phyloP scores from a whole-genome alignment of 2,329 filamentous ascomycete genomes.

The Pyricularia pennisetigena region DNA sequence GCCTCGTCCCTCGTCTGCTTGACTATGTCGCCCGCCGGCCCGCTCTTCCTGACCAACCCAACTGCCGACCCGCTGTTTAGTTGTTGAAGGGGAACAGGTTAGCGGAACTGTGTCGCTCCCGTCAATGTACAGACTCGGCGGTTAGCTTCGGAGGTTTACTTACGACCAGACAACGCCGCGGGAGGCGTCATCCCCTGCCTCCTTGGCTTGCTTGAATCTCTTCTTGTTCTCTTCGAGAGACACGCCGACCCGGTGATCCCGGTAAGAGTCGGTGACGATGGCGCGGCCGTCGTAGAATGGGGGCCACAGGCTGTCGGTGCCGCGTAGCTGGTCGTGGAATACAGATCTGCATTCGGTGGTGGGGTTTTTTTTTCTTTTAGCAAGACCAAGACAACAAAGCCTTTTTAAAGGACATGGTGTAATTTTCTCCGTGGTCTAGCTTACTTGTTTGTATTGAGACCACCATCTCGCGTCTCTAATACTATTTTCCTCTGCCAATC shows the following conservation, averaged over 20 bases:
- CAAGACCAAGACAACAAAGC: conserved; percentile 3
- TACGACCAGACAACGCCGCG: conserved; percentile 26
- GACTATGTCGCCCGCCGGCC: conserved; percentile 32
- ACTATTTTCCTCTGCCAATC: conserved; percentile 29
- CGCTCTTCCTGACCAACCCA: conserved; percentile 30
- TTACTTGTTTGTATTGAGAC: conserved; percentile 33
- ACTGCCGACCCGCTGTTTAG: conserved; percentile 28
- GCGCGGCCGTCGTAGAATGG: conserved; percentile 27
- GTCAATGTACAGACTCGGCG: neutral
- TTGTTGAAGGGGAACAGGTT: neutral
- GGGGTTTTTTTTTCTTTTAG: neutral
- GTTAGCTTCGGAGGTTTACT: conserved; percentile 6
- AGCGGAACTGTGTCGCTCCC: neutral
- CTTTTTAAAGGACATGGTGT: neutral
- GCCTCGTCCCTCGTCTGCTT: conserved; percentile 27
- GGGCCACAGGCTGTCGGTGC: conserved; percentile 29
- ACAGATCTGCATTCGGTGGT: conserved; percentile 24
- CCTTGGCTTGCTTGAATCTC: conserved; percentile 26
- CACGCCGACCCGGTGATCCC: conserved; percentile 27
- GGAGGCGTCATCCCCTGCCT: conserved; percentile 19
- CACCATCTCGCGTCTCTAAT: conserved; percentile 31
- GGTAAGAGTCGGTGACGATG: conserved; percentile 28
- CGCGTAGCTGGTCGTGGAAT: conserved; percentile 33
- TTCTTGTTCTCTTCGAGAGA: conserved; percentile 30
- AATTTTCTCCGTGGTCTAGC: neutral